A percentile compares a stretch with the other conserved stretches of the same genome.
Conservation (phyloP, 164 flowering plant genomes). For the Protea cynaroides region DNA sequence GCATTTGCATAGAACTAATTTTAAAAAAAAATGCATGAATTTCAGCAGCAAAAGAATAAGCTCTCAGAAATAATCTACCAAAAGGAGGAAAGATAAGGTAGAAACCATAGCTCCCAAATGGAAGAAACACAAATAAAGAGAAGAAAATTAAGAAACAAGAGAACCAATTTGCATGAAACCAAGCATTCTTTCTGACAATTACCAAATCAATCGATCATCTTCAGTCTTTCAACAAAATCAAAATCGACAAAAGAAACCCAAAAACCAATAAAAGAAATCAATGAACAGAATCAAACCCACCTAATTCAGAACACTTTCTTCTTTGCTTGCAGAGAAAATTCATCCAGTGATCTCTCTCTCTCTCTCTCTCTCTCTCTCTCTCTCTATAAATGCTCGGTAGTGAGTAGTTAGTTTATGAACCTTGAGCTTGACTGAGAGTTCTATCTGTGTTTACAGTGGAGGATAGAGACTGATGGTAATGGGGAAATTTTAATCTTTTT, state of each 20-base stretch:
- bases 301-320: conserved; percentile 5
- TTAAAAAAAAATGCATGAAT: neutral
- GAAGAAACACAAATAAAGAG: neutral
- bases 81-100: too few species aligned
- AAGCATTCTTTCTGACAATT: neutral
- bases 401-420: neutral
- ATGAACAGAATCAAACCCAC: neutral
- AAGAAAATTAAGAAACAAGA: neutral
- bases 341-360: neutral
- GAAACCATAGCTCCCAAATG: neutral
- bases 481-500: too few species aligned
- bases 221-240: neutral
- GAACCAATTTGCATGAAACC: neutral
- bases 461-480: neutral
- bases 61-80: neutral
- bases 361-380: conserved; percentile 7
- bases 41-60: neutral
- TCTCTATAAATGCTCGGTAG: neutral
- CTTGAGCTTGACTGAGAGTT: neutral
- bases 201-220: neutral
- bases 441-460: neutral
- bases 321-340: neutral
- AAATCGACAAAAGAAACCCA: neutral
- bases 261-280: neutral
- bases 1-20: neutral